Conservation (phyloP, 1,284 basidiomycete species). For the Phlebopus sp. region DNA sequence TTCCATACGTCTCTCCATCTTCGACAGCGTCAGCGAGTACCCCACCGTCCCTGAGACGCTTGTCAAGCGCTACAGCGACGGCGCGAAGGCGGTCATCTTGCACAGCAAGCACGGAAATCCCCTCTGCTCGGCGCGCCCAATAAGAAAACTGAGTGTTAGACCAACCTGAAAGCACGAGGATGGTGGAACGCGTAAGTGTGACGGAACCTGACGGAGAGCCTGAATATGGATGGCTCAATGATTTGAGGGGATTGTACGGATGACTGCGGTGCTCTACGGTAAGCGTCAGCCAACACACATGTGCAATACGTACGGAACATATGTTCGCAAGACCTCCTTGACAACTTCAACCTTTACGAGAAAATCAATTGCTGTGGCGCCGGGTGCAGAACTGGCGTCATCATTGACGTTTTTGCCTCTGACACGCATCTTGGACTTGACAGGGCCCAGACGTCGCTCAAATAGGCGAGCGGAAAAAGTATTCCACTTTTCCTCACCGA, state of each 20-base stretch:
- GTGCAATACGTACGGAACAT: constrained; percentile 42
- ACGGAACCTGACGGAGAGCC: constrained; percentile 41
- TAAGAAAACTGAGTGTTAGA: constrained; percentile 53
- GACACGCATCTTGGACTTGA: constrained; percentile 34
- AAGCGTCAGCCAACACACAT: constrained; percentile 17
- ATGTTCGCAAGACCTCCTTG: constrained; percentile 46
- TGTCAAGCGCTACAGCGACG: constrained; percentile 40
- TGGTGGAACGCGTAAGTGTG: constrained; percentile 45
- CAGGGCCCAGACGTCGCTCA: constrained; percentile 41
- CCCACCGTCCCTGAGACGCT: constrained; percentile 38
- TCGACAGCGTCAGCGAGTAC: constrained; percentile 30
- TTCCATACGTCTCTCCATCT: constrained; percentile 21
- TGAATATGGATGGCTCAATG: constrained; percentile 39
- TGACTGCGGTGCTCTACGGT: constrained; percentile 35
- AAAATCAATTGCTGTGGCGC: constrained; percentile 48
- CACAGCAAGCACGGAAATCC: constrained; percentile 42
- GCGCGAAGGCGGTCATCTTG: constrained; percentile 39
- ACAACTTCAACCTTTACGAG: constrained; percentile 52
- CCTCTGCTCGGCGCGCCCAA: constrained; percentile 48
- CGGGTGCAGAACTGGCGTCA: constrained; percentile 26
- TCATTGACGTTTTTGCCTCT: constrained; percentile 30
- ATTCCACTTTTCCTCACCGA: constrained; percentile 43
- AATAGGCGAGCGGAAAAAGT: constrained; percentile 47
- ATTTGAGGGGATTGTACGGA: constrained; percentile 51
- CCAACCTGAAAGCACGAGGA: constrained; percentile 47